Conservation (phyloP, 2,329 filamentous ascomycete genomes). For the Trichoderma lentiforme region DNA sequence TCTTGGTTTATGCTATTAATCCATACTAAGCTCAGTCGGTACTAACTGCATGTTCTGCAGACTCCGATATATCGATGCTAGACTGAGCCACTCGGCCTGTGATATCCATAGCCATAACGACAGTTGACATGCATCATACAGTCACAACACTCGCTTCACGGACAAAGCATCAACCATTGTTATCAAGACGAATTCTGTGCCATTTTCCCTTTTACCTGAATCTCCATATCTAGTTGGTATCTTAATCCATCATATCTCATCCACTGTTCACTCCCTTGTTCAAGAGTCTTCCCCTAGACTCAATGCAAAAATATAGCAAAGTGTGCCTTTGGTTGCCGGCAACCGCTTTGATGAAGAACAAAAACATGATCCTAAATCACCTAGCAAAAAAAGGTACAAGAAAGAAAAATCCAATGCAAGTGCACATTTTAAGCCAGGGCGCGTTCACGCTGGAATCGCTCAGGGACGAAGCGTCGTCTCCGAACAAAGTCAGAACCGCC, state of each 20-base stretch:
- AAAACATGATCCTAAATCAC: background rate
- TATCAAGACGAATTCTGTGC: background rate
- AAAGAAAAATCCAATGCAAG: background rate
- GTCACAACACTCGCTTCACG: background rate
- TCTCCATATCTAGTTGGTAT: slow-evolving; percentile 2
- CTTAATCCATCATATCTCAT: background rate
- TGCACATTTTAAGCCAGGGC: background rate
- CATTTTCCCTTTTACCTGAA: background rate
- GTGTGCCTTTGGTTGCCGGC: background rate
- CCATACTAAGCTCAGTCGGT: background rate
- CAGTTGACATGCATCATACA: background rate
- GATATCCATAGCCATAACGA: background rate
- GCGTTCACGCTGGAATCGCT: background rate
- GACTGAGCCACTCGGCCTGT: background rate
- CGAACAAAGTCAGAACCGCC: background rate
- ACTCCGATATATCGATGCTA: background rate
- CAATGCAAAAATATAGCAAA: background rate
- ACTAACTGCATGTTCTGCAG: background rate
- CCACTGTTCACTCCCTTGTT: background rate
- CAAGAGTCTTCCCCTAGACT: background rate
- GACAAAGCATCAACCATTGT: background rate
- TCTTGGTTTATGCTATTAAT: too few relatives aligned
- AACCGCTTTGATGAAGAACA: background rate
- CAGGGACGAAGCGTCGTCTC: background rate
- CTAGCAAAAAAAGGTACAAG: slow-evolving; percentile 2